Evolutionary conservation across 139 green algal genomes (phyloP).

Genomic region (Coccomyxa sp.): DNA sequence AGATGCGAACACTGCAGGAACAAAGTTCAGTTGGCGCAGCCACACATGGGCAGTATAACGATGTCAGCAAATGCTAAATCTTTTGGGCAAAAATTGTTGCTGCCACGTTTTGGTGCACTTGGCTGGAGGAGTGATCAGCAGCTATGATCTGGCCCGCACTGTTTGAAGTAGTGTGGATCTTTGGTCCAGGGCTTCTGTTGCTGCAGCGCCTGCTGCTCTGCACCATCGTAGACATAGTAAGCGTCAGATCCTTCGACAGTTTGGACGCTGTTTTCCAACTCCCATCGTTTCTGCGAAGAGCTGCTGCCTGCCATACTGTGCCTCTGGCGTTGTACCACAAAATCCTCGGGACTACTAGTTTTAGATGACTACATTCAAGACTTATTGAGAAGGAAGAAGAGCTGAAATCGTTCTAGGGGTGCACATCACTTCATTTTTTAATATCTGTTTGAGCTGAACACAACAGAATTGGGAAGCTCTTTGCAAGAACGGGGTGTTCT

Average conservation of each 20-base stretch:
- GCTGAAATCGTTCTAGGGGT: too few species aligned
- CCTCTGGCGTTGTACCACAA: background rate
- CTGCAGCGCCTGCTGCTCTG: constrained; percentile 58
- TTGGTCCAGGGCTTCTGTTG: constrained; percentile 80
- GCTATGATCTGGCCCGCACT: constrained; percentile 26
- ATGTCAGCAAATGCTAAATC: background rate
- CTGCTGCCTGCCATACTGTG: background rate
- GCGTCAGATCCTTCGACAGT: constrained; percentile 37
- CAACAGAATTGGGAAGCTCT: too few species aligned
- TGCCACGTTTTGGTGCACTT: background rate
- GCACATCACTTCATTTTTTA: too few species aligned
- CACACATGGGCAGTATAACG: background rate
- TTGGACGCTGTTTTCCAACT: constrained; percentile 89
- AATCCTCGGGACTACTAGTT: too few species aligned
- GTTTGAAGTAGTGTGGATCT: constrained; percentile 88
- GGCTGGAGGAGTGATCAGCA: background rate
- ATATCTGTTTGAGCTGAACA: too few species aligned
- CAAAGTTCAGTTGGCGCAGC: background rate
- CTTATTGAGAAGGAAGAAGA: too few species aligned
- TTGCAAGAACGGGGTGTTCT: too few species aligned
- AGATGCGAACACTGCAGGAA: constrained; percentile 79
- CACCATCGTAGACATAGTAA: constrained; percentile 69
- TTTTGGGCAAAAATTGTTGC: background rate
- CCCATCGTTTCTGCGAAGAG: constrained; percentile 61
- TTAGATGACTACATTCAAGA: too few species aligned